phyloP scores from a whole-genome alignment of 2,329 filamentous ascomycete species.

The Penicillium sp. region DNA sequence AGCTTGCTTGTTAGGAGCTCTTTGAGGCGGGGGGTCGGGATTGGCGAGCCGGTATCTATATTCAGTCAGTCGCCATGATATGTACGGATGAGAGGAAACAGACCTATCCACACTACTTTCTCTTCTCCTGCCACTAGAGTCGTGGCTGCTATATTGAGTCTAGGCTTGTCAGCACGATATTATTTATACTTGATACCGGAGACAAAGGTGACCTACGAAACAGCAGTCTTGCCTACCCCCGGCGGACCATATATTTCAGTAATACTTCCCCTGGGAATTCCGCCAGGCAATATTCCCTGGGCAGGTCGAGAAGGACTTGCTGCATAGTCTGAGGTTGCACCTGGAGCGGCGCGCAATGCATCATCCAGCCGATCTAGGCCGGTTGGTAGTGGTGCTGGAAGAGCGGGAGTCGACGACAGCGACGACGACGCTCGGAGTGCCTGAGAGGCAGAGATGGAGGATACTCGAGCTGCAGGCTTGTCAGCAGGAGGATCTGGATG shows the following conservation, averaged over 20 bases:
- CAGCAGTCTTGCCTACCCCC: constrained; percentile 76
- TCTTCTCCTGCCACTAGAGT: constrained; percentile 57
- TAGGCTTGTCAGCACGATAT: constrained; percentile 31
- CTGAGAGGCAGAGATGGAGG: constrained; percentile 35
- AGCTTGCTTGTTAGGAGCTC: constrained; percentile 37
- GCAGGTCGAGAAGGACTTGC: neutral
- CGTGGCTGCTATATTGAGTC: constrained; percentile 65
- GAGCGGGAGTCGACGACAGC: constrained; percentile 3
- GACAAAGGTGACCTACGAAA: constrained; percentile 58
- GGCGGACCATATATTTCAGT: constrained; percentile 86
- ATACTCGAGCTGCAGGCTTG: constrained; percentile 23
- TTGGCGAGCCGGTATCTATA: constrained; percentile 47
- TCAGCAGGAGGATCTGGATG: neutral
- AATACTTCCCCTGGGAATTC: constrained; percentile 70
- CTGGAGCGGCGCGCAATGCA: constrained; percentile 16
- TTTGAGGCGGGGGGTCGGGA: constrained; percentile 47
- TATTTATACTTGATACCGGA: neutral
- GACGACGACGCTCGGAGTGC: constrained; percentile 26
- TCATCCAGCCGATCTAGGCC: constrained; percentile 48
- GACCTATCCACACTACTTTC: constrained; percentile 79
- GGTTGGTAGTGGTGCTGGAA: constrained; percentile 31
- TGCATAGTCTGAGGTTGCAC: neutral
- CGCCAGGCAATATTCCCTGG: constrained; percentile 38
- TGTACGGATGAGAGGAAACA: neutral
- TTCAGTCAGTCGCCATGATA: neutral